A percentile compares a stretch with the other conserved stretches of the same genome.
These are phyloP conservation scores for Anisodus acutangulus DNA, from an alignment of 257 asterid genomes.

Conservation along the genomic window DNA sequence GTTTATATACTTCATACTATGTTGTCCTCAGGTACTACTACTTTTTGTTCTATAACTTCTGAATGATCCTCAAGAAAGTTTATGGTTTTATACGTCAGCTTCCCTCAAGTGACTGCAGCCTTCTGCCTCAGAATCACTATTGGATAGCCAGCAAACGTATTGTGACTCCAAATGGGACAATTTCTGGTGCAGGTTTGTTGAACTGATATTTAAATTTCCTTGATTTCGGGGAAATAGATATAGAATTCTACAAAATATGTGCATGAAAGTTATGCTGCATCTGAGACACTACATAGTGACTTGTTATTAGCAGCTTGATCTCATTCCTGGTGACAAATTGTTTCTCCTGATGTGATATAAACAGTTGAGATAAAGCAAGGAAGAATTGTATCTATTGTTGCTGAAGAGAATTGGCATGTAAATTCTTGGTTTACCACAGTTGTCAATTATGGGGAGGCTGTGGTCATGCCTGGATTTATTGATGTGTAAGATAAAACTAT, in stretches of 20 bases:
- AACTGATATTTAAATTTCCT: conserved; percentile 8
- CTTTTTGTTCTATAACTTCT: conserved; percentile 6
- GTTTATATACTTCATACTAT: neutral
- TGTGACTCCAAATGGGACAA: conserved; percentile 66
- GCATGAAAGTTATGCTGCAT: neutral
- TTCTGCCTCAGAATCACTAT: conserved; percentile 64
- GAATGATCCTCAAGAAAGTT: conserved; percentile 30
- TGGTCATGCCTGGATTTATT: conserved; percentile 89
- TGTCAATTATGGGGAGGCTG: conserved; percentile 76
- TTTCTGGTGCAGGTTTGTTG: conserved; percentile 87
- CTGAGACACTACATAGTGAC: neutral
- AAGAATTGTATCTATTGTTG: conserved; percentile 63
- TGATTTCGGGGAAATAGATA: neutral
- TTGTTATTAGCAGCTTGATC: neutral
- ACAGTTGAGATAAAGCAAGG: conserved; percentile 85
- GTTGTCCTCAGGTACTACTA: neutral
- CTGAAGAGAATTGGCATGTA: conserved; percentile 69
- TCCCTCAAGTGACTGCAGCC: conserved; percentile 70
- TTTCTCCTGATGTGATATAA: conserved; percentile 39
- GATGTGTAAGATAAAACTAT: conserved; percentile 73
- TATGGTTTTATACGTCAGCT: conserved; percentile 44
- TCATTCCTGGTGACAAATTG: conserved; percentile 12
- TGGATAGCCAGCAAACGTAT: conserved; percentile 90
- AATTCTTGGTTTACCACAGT: conserved; percentile 51
- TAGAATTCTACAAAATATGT: neutral